phyloP scores from a whole-genome alignment of 345 rosid genomes.

The Murraya koenigii region DNA sequence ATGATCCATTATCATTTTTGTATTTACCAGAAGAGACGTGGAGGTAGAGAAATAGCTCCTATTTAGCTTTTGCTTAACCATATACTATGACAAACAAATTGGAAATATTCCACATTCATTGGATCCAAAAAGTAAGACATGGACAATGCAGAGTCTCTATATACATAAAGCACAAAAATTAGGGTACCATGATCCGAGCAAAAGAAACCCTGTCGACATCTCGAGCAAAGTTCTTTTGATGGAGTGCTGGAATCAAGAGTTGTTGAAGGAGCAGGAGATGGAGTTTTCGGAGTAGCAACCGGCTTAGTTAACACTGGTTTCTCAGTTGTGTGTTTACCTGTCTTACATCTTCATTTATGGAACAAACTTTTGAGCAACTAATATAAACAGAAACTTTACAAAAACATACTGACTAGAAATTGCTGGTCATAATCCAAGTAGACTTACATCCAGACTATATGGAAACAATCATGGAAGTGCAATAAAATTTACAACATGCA shows the following conservation, averaged over 20 bases:
- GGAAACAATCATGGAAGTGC: not conserved
- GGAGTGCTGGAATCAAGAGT: constrained; percentile 35
- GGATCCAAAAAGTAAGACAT: not conserved
- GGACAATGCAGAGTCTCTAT: not conserved
- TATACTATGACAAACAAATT: not conserved
- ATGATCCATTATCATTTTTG: not conserved
- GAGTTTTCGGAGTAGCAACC: constrained; percentile 33
- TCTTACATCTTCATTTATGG: constrained; percentile 72
- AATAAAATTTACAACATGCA: not conserved
- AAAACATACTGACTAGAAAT: not conserved
- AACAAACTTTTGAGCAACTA: constrained; percentile 15
- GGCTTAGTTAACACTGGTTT: constrained; percentile 67
- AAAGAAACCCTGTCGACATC: constrained; percentile 96
- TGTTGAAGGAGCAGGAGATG: constrained; percentile 31
- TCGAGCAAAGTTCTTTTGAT: constrained; percentile 63
- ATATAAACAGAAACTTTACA: not conserved
- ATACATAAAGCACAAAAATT: constrained; percentile 10
- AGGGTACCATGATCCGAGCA: constrained; percentile 88
- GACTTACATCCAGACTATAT: not conserved
- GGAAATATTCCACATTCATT: not conserved
- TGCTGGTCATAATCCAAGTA: not conserved
- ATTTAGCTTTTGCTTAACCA: not conserved
- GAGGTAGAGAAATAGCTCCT: not conserved
- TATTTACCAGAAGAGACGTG: not conserved
- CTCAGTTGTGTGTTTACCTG: constrained; percentile 89